These are phyloP conservation scores for Linum usitatissimum DNA, from an alignment of 345 rosid genomes.

Conservation along the genomic window DNA sequence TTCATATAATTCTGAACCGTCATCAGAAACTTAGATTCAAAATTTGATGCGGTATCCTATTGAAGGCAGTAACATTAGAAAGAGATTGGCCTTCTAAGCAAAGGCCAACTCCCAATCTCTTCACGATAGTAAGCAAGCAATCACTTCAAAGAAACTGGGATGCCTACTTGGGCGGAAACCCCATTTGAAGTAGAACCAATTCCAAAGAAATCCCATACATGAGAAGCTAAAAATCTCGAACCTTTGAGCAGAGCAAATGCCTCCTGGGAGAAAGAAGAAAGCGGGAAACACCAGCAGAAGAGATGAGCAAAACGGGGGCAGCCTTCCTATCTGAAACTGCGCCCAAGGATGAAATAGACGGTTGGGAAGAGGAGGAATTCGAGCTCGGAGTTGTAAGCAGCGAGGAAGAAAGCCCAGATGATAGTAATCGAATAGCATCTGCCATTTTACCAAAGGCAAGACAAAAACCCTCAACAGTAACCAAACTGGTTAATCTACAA, in stretches of 20 bases:
- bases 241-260: constrained; percentile 40
- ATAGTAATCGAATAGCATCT: constrained; percentile 39
- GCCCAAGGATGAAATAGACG: constrained; percentile 14
- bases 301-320: constrained; percentile 26
- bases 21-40: too few relatives aligned
- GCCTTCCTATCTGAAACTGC: constrained; percentile 25
- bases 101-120: background rate
- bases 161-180: background rate
- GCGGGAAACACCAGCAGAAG: constrained; percentile 18
- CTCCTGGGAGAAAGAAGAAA: constrained; percentile 22
- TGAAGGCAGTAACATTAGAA: background rate
- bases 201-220: background rate
- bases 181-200: background rate
- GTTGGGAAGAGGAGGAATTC: constrained; percentile 30
- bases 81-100: background rate
- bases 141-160: constrained; percentile 6
- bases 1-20: background rate
- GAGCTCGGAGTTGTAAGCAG: constrained; percentile 27
- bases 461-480: background rate
- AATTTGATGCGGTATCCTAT: background rate
- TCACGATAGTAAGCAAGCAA: constrained; percentile 1
- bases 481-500: background rate
- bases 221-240: constrained; percentile 2
- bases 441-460: constrained; percentile 32
- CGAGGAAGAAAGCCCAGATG: constrained; percentile 33